These are phyloP conservation scores for Leptomonas pyrrhocoris DNA, from an alignment of 208 protist genomes.

Conservation along the genomic window DNA sequence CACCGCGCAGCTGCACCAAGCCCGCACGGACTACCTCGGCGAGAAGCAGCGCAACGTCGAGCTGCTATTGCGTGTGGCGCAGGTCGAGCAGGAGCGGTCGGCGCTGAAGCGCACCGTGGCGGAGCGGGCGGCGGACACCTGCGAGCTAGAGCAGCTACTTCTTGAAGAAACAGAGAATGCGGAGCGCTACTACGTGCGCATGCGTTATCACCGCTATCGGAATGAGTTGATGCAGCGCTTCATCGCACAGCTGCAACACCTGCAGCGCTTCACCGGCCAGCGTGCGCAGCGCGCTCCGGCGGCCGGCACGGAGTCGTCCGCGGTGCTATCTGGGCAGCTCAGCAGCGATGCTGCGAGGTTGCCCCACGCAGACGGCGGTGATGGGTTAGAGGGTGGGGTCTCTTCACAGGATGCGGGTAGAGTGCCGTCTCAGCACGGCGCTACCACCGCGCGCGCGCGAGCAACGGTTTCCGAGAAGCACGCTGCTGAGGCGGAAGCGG, in stretches of 20 bases:
- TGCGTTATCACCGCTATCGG: constrained; percentile 55
- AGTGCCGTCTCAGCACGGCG: not conserved
- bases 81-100: constrained; percentile 54
- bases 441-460: not conserved
- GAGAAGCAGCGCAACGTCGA: constrained; percentile 83
- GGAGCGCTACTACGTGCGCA: constrained; percentile 69
- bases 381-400: not conserved
- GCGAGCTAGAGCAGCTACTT: constrained; percentile 71
- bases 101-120: constrained; percentile 36
- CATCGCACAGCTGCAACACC: constrained; percentile 18
- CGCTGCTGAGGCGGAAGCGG: not conserved
- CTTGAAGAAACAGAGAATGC: constrained; percentile 80
- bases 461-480: not conserved
- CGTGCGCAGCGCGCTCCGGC: constrained; percentile 1
- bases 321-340: not conserved
- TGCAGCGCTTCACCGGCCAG: constrained; percentile 16
- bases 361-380: not conserved
- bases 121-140: constrained; percentile 40
- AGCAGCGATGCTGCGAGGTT: not conserved
- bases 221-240: constrained; percentile 42
- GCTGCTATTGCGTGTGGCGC: constrained; percentile 63
- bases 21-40: constrained; percentile 58
- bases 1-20: constrained; percentile 48
- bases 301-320: not conserved
- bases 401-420: not conserved